Base-by-base conservation (phyloP, 2,329 filamentous ascomycete genomes). In the Diaporthe helianthi region DNA sequence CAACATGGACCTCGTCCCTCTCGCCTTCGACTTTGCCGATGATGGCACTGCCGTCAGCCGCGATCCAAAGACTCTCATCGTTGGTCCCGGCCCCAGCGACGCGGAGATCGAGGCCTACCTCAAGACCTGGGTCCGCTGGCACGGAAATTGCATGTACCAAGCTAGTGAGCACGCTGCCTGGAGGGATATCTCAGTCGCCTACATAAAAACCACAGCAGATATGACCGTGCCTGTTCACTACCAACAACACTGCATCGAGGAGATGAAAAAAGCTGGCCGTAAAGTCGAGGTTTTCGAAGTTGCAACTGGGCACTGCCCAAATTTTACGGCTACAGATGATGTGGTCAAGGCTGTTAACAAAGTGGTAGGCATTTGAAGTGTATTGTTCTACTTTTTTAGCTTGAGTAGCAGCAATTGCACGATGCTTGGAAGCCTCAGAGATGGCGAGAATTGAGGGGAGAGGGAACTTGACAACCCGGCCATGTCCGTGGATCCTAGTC, bases 321-420 rank as follows among this genome's bases (percentile, higher is more conserved):
- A 66, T n/a, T 7, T 54, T 15, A 66, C 64, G 3, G 49, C 33
- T 15, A 46, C 38, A 3, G 22, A 36, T 5, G 26, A 12, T 4
- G 49, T 55, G 12, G 51, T 66, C 24, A 51, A 55, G 4, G 29
- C 41, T 22, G 36, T 55, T 24, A 47, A 55, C 36, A 55, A 66
- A 33, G 38, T 47, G 13, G 8, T 63, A n/a, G n/a, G n/a, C n/a
- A n/a, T n/a, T n/a, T n/a, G n/a, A n/a, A n/a, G n/a, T n/a, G n/a
- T n/a, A n/a, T n/a, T n/a, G n/a, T n/a, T n/a, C n/a, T n/a, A n/a
- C n/a, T n/a, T n/a, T n/a, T n/a, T n/a, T n/a, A n/a, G n/a, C n/a
- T n/a, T n/a, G n/a, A n/a, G n/a, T n/a, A n/a, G n/a, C n/a, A n/a
- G n/a, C n/a, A n/a, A n/a, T n/a, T n/a, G n/a, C n/a, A n/a, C n/a